Conservation (phyloP, 257 asterid species). For the Solanum neorickii region DNA sequence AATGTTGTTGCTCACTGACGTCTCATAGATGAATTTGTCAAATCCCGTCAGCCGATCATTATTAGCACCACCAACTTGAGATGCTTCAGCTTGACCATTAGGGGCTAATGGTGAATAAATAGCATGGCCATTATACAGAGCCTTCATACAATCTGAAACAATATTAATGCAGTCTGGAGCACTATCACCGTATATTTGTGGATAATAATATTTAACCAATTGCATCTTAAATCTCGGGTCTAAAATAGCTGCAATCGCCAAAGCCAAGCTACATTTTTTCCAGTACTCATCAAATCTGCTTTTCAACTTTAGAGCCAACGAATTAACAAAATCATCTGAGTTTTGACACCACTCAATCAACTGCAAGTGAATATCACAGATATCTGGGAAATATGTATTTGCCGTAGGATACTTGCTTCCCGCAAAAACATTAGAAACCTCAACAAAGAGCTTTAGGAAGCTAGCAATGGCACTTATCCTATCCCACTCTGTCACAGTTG, state of each 20-base stretch:
- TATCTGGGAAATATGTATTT: conserved; percentile 66
- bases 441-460: conserved; percentile 70
- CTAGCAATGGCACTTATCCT: conserved; percentile 52
- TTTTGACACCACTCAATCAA: conserved; percentile 90
- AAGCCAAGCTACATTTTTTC: conserved; percentile 94
- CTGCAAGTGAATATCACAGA: conserved; percentile 81
- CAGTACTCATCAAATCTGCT: conserved; percentile 81
- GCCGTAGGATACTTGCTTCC: conserved; percentile 63
- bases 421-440: conserved; percentile 57
- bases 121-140: conserved; percentile 74
- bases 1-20: conserved; percentile 40
- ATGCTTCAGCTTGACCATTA: conserved; percentile 35
- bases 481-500: conserved; percentile 62
- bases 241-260: conserved; percentile 90
- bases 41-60: conserved; percentile 65
- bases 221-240: conserved; percentile 91
- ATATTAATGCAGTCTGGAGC: conserved; percentile 55
- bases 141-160: conserved; percentile 80
- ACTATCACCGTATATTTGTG: conserved; percentile 62
- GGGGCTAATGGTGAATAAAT: conserved; percentile 52
- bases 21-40: conserved; percentile 61
- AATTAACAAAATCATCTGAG: conserved; percentile 68
- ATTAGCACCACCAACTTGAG: conserved; percentile 32
- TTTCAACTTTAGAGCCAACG: conserved; percentile 77
- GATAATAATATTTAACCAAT: conserved; percentile 78